Percentiles rank a stretch among this genome's conserved stretches.
Conservation (phyloP, 345 rosid genomes). For the Triadica sebifera region DNA sequence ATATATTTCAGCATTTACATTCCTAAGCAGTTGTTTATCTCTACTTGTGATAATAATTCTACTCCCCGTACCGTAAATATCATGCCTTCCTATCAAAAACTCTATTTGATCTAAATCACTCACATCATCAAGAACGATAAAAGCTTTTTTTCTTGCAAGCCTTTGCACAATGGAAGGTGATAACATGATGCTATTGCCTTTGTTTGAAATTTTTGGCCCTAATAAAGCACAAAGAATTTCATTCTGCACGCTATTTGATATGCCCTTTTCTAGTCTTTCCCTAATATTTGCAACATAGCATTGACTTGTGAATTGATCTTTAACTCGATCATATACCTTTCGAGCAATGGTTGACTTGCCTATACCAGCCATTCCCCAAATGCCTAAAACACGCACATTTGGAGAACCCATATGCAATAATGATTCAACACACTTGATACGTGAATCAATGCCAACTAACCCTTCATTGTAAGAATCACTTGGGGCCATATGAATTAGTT, state of each 20-base stretch:
- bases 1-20: neutral
- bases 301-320: neutral
- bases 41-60: conserved; percentile 5
- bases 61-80: neutral
- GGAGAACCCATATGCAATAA: neutral
- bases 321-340: neutral
- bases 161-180: neutral
- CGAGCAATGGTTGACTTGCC: neutral
- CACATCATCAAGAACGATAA: conserved; percentile 2
- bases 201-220: neutral
- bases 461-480: neutral
- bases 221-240: neutral
- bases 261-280: neutral
- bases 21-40: neutral
- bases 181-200: neutral
- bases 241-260: neutral
- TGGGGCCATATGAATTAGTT: neutral
- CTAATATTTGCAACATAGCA: neutral
- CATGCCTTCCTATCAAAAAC: neutral
- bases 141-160: neutral
- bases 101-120: neutral
- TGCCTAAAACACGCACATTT: neutral
- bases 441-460: neutral
- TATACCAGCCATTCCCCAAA: conserved; percentile 1
- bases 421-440: neutral